phyloP scores from a whole-genome alignment of 148 eudicot species.

The Rhododendron ovatum region DNA sequence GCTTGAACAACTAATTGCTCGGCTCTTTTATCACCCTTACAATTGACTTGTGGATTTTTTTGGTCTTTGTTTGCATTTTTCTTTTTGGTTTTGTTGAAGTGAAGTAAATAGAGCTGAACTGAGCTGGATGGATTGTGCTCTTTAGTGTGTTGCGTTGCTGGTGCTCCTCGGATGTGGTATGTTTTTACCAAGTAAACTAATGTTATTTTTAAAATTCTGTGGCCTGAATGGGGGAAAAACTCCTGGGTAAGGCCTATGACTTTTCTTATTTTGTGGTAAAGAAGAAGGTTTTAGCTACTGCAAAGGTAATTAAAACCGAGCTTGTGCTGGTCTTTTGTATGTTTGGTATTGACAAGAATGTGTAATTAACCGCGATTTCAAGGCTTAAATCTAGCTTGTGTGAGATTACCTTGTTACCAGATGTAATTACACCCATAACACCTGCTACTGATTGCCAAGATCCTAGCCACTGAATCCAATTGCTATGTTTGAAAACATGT shows the following conservation, averaged over 20 bases:
- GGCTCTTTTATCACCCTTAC: not conserved
- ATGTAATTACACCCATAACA: not conserved
- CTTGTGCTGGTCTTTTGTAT: not conserved
- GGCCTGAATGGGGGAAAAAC: not conserved
- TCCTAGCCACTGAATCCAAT: not conserved
- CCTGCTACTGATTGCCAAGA: not conserved
- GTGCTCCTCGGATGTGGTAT: constrained; percentile 32
- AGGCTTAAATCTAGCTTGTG: not conserved
- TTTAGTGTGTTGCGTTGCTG: constrained; percentile 17
- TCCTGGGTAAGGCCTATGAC: not conserved
- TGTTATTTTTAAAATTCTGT: not conserved
- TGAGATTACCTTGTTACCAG: not conserved
- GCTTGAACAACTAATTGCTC: not conserved
- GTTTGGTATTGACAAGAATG: not conserved
- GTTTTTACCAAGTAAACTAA: not conserved
- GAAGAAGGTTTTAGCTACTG: not conserved
- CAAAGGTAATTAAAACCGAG: not conserved
- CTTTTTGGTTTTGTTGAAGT: not conserved
- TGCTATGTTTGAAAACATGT: not conserved
- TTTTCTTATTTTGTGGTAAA: not conserved
- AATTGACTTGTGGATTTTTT: not conserved
- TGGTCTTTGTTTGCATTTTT: not conserved
- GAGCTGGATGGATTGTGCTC: constrained; percentile 10
- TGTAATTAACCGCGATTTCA: not conserved
- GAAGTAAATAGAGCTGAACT: constrained; percentile 8